Percentiles rank a stretch among this genome's conserved stretches.
Evolutionary conservation across 169 alveolate genomes (phyloP).

Genomic region (Plasmodium inui): DNA sequence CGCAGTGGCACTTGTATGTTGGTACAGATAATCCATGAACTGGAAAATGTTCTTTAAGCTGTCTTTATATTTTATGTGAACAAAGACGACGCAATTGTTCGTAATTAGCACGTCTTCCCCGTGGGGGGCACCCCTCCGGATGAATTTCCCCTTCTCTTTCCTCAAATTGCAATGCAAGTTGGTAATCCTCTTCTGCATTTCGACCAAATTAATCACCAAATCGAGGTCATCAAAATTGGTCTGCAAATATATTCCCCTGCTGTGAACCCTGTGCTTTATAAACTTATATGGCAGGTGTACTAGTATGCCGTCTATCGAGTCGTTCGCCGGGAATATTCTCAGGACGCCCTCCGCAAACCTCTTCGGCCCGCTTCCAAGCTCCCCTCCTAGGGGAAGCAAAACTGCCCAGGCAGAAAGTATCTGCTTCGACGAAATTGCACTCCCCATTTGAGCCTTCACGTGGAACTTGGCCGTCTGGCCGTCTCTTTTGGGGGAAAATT

Average conservation of each 20-base stretch:
- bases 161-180: slow-evolving; percentile 43
- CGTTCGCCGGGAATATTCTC: slow-evolving; percentile 1
- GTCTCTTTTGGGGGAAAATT: neutral
- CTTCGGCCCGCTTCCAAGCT: neutral
- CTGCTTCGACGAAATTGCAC: neutral
- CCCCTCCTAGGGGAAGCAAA: neutral
- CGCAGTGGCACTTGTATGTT: slow-evolving; percentile 53
- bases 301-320: slow-evolving; percentile 44
- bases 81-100: slow-evolving; percentile 42
- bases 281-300: slow-evolving; percentile 18
- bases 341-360: slow-evolving; percentile 9
- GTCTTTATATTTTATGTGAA: slow-evolving; percentile 46
- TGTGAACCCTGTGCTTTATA: slow-evolving; percentile 52
- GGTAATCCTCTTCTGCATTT: neutral
- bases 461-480: neutral
- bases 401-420: neutral
- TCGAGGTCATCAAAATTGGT: slow-evolving; percentile 22
- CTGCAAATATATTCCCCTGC: slow-evolving; percentile 36
- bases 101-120: slow-evolving; percentile 18
- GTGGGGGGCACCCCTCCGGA: neutral
- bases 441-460: neutral
- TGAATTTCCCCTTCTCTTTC: slow-evolving; percentile 17
- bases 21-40: slow-evolving; percentile 49
- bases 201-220: slow-evolving; percentile 5
- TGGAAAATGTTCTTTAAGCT: slow-evolving; percentile 27